Evolutionary conservation across 1,139 yeast genomes (phyloP).

Genomic region (Lodderomyces theae): DNA sequence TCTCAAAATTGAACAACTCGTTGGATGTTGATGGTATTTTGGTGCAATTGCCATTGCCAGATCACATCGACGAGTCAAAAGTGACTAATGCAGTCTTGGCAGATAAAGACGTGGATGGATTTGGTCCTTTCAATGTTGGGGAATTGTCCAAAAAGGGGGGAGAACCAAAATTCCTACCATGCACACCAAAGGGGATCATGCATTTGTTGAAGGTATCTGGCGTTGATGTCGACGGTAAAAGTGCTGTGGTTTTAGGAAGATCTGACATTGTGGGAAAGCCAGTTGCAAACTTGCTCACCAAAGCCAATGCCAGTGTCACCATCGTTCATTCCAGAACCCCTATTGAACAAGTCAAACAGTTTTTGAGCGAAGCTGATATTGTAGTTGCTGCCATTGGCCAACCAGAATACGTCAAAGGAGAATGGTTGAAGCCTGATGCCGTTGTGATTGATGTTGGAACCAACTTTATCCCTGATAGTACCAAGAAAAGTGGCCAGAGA

Average conservation of each 20-base stretch:
- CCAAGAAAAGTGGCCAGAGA: conserved; percentile 78
- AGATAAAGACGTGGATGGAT: conserved; percentile 93
- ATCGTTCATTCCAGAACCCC: conserved; percentile 75
- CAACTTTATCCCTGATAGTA: conserved; percentile 74
- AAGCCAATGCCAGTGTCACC: conserved; percentile 84
- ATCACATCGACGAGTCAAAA: conserved; percentile 71
- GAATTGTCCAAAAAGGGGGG: conserved; percentile 91
- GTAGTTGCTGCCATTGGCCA: conserved; percentile 91
- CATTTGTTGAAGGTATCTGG: conserved; percentile 64
- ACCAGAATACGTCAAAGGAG: conserved; percentile 80
- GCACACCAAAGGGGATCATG: conserved; percentile 95
- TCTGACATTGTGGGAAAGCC: conserved; percentile 97
- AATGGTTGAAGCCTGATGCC: conserved; percentile 81
- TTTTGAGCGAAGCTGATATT: conserved; percentile 75
- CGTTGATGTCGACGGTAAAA: conserved; percentile 66
- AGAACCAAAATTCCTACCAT: conserved; percentile 79
- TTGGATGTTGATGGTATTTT: conserved; percentile 79
- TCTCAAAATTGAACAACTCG: conserved; percentile 65
- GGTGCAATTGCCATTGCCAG: conserved; percentile 89
- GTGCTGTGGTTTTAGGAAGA: conserved; percentile 94
- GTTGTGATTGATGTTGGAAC: conserved; percentile 97
- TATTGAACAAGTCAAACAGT: conserved; percentile 50
- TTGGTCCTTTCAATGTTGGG: conserved; percentile 86
- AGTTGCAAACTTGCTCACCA: conserved; percentile 75
- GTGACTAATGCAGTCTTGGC: conserved; percentile 76